phyloP scores from a whole-genome alignment of 805 yeast species.

The Isabelozyma gotoi region DNA sequence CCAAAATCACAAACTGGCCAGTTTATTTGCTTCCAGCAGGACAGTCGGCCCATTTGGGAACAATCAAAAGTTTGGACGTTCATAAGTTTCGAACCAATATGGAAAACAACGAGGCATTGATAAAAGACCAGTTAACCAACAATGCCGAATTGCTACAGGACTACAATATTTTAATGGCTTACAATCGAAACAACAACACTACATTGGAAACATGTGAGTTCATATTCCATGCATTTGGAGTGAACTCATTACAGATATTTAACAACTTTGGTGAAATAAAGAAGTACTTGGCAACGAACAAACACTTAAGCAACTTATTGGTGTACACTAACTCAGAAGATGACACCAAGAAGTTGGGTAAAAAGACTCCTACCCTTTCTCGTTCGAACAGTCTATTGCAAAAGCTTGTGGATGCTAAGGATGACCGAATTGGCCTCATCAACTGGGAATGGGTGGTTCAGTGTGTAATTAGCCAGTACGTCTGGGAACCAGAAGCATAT shows the following conservation, averaged over 20 bases:
- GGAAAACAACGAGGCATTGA: slow-evolving; percentile 24
- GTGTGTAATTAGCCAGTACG: slow-evolving; percentile 46
- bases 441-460: slow-evolving; percentile 72
- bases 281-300: neutral
- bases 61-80: slow-evolving; percentile 51
- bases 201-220: slow-evolving; percentile 39
- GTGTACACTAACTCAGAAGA: neutral
- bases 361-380: slow-evolving; percentile 1
- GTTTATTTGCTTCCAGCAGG: slow-evolving; percentile 74
- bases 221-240: slow-evolving; percentile 48
- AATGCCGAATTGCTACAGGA: slow-evolving; percentile 35
- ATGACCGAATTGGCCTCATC: slow-evolving; percentile 27
- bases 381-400: neutral
- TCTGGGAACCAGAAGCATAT: slow-evolving; percentile 24
- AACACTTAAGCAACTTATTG: neutral
- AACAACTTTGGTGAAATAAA: slow-evolving; percentile 7
- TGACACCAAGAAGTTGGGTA: slow-evolving; percentile 2
- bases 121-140: slow-evolving; percentile 39
- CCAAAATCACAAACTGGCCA: slow-evolving; percentile 40
- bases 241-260: slow-evolving; percentile 19
- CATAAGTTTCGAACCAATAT: slow-evolving; percentile 41
- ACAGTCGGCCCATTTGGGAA: slow-evolving; percentile 46
- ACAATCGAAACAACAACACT: slow-evolving; percentile 23
- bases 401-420: neutral
- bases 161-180: slow-evolving; percentile 33